A percentile compares a stretch with the other conserved stretches of the same genome.
Evolutionary conservation across 2,329 filamentous ascomycete genomes (phyloP).

Genomic region (Fonsecaea nubica): DNA sequence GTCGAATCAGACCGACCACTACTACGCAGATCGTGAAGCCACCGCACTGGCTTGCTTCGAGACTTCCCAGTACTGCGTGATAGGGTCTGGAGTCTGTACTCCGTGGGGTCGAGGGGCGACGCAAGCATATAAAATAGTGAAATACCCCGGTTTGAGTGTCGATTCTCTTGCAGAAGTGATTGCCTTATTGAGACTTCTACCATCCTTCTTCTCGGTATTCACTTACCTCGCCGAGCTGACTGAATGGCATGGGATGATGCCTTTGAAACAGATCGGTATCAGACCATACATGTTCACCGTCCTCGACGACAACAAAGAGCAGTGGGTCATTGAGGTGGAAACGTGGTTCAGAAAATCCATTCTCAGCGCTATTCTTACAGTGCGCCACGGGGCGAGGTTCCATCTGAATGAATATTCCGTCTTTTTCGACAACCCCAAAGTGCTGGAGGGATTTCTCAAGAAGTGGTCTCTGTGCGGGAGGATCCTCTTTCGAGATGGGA

Average conservation of each 20-base stretch:
- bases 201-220: not conserved
- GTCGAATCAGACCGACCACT: not conserved
- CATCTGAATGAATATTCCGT: not conserved
- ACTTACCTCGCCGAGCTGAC: not conserved
- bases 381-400: not conserved
- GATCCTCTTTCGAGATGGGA: not conserved
- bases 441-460: not conserved
- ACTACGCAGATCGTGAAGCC: not conserved
- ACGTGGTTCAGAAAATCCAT: not conserved
- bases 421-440: not conserved
- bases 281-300: not conserved
- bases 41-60: not conserved
- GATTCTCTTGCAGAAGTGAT: not conserved
- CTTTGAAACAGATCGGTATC: not conserved
- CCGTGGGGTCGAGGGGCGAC: not conserved
- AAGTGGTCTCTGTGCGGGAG: not conserved
- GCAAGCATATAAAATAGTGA: not conserved
- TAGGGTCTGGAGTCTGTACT: not conserved
- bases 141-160: not conserved
- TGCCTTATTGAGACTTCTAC: not conserved
- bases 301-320: not conserved
- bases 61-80: not conserved
- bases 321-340: not conserved
- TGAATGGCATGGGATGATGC: not conserved
- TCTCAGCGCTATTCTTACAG: not conserved